Conservation (phyloP, 1,284 basidiomycete species). For the Moniliella sp. region DNA sequence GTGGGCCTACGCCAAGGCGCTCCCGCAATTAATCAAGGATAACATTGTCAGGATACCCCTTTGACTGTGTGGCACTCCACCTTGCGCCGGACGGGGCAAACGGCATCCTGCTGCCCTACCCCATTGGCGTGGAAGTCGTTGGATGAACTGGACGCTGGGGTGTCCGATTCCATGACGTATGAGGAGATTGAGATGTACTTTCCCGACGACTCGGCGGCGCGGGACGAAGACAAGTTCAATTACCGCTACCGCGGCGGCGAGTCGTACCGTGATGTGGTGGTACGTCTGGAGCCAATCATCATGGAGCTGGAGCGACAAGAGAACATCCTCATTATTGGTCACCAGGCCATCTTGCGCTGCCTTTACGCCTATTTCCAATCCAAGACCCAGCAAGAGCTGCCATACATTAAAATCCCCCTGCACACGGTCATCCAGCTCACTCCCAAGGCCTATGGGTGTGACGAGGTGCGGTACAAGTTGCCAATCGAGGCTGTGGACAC, state of each 20-base stretch:
- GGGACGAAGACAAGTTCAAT: conserved; percentile 95
- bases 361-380: too few species aligned
- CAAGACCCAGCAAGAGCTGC: too few species aligned
- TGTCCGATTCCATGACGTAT: conserved; percentile 95
- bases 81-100: conserved; percentile 68
- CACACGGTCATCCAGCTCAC: conserved; percentile 95
- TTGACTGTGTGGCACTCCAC: conserved; percentile 93
- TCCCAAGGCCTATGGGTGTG: conserved; percentile 92
- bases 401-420: too few species aligned
- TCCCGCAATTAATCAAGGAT: conserved; percentile 62
- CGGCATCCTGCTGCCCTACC: conserved; percentile 56
- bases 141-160: too few species aligned
- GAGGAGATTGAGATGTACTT: conserved; percentile 93
- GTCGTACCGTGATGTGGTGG: too few species aligned
- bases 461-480: too few species aligned
- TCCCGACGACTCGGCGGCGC: conserved; percentile 87
- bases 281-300: too few species aligned
- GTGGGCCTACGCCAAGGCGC: conserved; percentile 54
- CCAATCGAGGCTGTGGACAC: too few species aligned
- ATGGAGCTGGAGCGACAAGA: conserved; percentile 90
- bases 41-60: conserved; percentile 68
- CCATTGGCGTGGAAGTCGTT: conserved; percentile 87
- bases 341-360: too few species aligned
- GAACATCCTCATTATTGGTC: conserved; percentile 79
- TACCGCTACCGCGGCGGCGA: too few species aligned